Evolutionary conservation across 129 eudicot genomes (phyloP), one percentile per base, ranked within the genome.

Genomic region (Erigeron canadensis): DNA sequence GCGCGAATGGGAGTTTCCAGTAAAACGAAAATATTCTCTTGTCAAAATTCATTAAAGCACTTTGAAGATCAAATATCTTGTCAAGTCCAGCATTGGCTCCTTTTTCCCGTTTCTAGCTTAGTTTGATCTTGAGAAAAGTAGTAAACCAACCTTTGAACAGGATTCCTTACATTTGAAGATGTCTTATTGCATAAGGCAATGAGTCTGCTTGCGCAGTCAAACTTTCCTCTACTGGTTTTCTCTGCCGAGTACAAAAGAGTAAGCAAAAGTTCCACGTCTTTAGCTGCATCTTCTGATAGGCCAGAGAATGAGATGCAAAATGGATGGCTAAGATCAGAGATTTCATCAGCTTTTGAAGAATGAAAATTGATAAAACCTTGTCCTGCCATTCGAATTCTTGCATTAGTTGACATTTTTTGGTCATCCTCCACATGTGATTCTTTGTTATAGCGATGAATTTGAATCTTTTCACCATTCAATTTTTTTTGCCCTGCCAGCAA

Each of bases 211-310:
- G 85, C 86, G 0, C 12, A 8, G 10, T 79, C 70, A 67, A 67
- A 87, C 63, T 81, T 73, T 39, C 69, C 73, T 62, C 76, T 71
- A 37, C 81, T 71, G 2, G 72, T 76, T 77, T 84, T 81, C 17
- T 87, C 92, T 18, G 85, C 89, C 4, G 77, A 79, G 50, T 69
- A 53, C 15, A 87, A 80, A 51, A 87, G 89, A 67, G 71, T 37
- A 13, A 70, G 69, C 8, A 87, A 21, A 12, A 81, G 83, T 13
- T 81, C 71, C n/a, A 81, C 70, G 62, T 72, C 85, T 61, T 67
- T 75, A 15, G 51, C 58, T 15, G 78, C 81, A 42, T 81, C 85
- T 3, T 73, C 77, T 1, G 84, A 72, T 4, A 69, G 61, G 41
- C 79, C 75, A 10, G 72, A 42, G 38, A 48, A 8, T 16, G 80